Evolutionary conservation across 108 stramenopile species (phyloP), one percentile per base, ranked within the genome.

Genomic region (Skeletonema grethae): DNA sequence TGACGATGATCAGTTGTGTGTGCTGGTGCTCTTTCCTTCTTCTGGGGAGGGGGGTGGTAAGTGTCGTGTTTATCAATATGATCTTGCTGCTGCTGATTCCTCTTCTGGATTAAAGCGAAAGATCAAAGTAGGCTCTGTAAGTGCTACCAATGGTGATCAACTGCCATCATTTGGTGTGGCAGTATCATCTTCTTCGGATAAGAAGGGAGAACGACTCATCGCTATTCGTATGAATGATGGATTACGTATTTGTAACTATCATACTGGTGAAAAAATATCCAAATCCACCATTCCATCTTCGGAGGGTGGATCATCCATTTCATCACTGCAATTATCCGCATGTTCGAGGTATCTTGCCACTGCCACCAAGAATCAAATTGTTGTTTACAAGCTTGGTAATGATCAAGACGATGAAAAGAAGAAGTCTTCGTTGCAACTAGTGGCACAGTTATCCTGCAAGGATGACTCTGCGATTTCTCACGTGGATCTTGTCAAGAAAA

Each of bases 11-110:
- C 34, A 67, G 11, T 34, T 72, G 28, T 72, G 53, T 59, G 77
- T 65, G 9, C 24, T 79, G 28, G 18, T 63, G 3, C 38, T 50
- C 58, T 32, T 55, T 13, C 53, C 76, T 4, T 11, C 43, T 31
- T 73, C 30, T 5, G 57, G 67, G 13, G 67, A 24, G 22, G 53
- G 53, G 35, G 16, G 28, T 11, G 63, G 59, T 34, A 80, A 76
- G 36, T 60, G 56, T 45, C 76, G 75, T 16, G 36, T 80, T 45
- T 72, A 66, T 58, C 63, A 77, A 41, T 80, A 80, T 64, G 75
- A 76, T 50, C 64, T 75, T 25, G 5, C 77, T 35, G 31, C 36
- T 22, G 53, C 38, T n/a, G 60, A 22, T 53, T 20, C 50, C 20
- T 53, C 50, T 22, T 53, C 50, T 53, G 50, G 50, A 22, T 32